Base-by-base conservation (phyloP, 345 rosid species). In the Arabis alpina region DNA sequence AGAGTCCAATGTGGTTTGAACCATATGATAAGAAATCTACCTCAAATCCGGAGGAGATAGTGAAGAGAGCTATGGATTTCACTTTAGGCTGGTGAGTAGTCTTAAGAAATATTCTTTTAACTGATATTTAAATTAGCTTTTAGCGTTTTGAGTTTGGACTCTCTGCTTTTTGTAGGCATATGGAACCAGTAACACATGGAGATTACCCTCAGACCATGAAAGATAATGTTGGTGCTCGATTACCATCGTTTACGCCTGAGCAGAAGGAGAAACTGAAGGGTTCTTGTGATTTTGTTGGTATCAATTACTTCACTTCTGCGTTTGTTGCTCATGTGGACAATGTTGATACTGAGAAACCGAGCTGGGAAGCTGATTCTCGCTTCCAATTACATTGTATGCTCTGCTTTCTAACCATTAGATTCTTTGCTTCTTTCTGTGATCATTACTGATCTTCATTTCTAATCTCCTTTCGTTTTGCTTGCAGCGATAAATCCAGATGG, bases 41-140 rank as follows among this genome's bases (percentile, higher is more conserved):
- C 53, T 58, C 70, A 0, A 57, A 34, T 57, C 3, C 79, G 10
- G 71, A 76, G 61, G 76, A 49, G 52, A 37, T 57, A 51, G 80
- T 71, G 62, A 71, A 76, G 57, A 64, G 76, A 76, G 76, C 76
- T 44, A 71, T 76, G 61, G 80, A 65, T 54, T 76, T 76, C 68
- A 76, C 72, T 36, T 62, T 71, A 58, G 80, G 76, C 67, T 76
- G 80, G 80, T 76, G 57, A 76, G 79, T 70, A 53, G 51, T 68
- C 11, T 53, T 24, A 41, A 40, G 28, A 67, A 14, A 13, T 13
- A 11, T 12, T 43, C 1, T 24, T 34, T 54, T 19, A 32, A 10
- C 48, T 28, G 4, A 14, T 0, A 4, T 3, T 47, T 64, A 11
- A 49, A 37, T 69, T 39, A 62, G 48, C 51, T 27, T 56, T 57